These are phyloP conservation scores for Thymus quinquecostatus DNA, from an alignment of 257 asterid species.

Conservation along the genomic window DNA sequence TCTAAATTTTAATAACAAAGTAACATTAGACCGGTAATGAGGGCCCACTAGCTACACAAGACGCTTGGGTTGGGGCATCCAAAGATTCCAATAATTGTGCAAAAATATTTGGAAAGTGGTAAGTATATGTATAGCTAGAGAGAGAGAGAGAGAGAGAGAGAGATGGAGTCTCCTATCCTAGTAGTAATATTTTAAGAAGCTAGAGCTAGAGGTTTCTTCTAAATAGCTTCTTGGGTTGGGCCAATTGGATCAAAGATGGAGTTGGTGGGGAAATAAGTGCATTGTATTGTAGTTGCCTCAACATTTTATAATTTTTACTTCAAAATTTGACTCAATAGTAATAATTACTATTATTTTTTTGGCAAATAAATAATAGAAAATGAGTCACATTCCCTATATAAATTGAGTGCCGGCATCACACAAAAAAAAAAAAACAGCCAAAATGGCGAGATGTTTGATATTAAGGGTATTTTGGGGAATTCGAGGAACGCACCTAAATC, in stretches of 20 bases:
- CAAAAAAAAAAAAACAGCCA: background rate
- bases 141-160: constrained; percentile 3
- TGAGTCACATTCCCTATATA: background rate
- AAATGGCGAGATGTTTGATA: background rate
- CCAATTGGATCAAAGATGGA: background rate
- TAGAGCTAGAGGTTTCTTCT: constrained; percentile 21
- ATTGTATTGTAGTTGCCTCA: background rate
- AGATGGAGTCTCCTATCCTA: background rate
- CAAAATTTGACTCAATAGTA: background rate
- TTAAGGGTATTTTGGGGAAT: background rate
- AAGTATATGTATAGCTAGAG: background rate
- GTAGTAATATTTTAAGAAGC: background rate
- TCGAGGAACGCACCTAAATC: background rate
- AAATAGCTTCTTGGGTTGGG: constrained; percentile 26
- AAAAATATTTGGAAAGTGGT: constrained; percentile 26
- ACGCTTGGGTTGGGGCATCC: constrained; percentile 11
- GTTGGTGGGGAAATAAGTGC: constrained; percentile 23
- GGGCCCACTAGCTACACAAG: constrained; percentile 16
- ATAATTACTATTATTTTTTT: background rate
- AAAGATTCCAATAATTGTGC: constrained; percentile 34
- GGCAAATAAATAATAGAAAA: background rate
- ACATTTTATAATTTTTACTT: background rate
- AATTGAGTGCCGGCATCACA: background rate
- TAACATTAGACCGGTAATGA: background rate
- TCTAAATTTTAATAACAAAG: background rate